Base-by-base conservation (phyloP, 2,329 filamentous ascomycete genomes). In the Aspergillus phoenicis region DNA sequence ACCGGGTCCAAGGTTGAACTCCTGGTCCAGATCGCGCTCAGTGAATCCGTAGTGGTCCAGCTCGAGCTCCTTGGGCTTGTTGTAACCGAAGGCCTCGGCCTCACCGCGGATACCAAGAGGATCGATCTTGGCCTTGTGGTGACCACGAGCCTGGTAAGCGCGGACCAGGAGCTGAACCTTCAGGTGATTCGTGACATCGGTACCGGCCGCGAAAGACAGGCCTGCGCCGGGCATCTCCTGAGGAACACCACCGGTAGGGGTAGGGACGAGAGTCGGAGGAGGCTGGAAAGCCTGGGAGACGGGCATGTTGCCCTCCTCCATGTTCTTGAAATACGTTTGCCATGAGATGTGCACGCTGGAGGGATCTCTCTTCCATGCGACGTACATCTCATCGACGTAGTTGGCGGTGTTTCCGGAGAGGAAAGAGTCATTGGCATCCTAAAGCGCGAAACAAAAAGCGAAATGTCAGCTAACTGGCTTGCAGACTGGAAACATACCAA, bases 301-400 rank as follows among this genome's bases (percentile, higher is more conserved):
- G 75, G 94, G 94, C 92, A 99, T 98, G 74, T 95, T 91, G 77
- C 95, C 95, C 68, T 88, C 91, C 84, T 99, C 95, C 91, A 99
- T 97, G 82, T 99, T 99, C 82, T 89, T 91, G 86, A 99, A 99
- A 86, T 99, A 99, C 76, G 96, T 89, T 82, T 97, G 94, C 95
- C 95, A 99, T 77, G 95, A 99, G 72, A 97, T 85, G 80, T 99
- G 95, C 62, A 99, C 95, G 75, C 91, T 97, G 72, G 88, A 86
- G 56, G 95, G 93, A 72, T 99, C 93, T 66, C 91, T 84, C 81
- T 94, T 97, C 95, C 95, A 99, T 77, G 93, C 89, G 83, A 97
- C 84, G 81, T 99, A 99, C 95, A 99, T 99, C 84, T 97, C 95
- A 79, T 99, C 95, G 77, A 99, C 92, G 82, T 99, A 99, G 83